Base-by-base conservation (phyloP, 202 grass and related monocot species). In the Brachypodium distachyon region DNA sequence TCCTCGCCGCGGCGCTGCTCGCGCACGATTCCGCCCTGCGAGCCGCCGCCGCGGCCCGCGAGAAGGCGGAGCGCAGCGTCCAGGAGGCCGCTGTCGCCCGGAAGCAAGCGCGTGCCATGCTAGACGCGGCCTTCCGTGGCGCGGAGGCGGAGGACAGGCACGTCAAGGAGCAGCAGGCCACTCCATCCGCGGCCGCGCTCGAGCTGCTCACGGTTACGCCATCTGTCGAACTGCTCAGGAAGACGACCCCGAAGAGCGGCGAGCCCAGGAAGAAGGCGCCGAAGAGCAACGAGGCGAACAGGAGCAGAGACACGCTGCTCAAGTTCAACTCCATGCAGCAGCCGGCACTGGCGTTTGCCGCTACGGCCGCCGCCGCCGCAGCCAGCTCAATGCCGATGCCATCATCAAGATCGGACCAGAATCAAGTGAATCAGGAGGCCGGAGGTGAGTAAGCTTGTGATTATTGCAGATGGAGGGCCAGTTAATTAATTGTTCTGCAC, bases 1-100 rank as follows among this genome's bases (percentile, higher is more conserved):
- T 95, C 56, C 95, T 98, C 34, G 86, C 88, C 18, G 91, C 91
- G 0, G 89, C 91, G 37, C 76, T 61, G 39, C 62, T 98, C 14
- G 69, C 89, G 14, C 79, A 86, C 22, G 76, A 86, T 9, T 83
- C 89, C 27, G 81, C 94, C 59, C 29, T 65, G n/a, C 82, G 87
- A 21, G 85, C 85, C 5, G 84, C 82, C 5, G 77, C 54, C 8
- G 77, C 63, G 8, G 89, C 91, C 4, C 76, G 86, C 17, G 64
- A 84, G 7, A 90, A 88, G 11, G 87, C 87, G 1, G 91, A 94
- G 55, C 83, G 85, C 68, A 60, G 77, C 48, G 73, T 81, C 7
- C 82, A 78, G 33, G 89, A 98, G 63, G 95, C 91, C 0, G 85
- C 81, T 6, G 58, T 42, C 34, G 79, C 91, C 4, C 79, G 85